Base-by-base conservation (phyloP, 2,329 filamentous ascomycete genomes). In the Clonostachys solani region DNA sequence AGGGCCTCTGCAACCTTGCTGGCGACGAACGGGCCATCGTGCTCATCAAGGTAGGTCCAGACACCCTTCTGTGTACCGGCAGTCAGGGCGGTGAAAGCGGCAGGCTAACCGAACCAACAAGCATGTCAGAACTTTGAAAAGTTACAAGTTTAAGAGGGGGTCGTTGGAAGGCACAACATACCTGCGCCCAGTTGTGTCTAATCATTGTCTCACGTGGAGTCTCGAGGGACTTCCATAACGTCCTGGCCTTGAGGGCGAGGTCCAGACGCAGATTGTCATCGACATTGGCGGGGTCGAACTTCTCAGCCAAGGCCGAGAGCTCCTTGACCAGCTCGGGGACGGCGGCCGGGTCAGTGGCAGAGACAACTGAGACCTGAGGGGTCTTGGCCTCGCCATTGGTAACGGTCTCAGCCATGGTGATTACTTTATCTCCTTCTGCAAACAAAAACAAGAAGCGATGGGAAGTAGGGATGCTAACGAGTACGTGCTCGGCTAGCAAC, bases 151-250 rank as follows among this genome's bases (percentile, higher is more conserved):
- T 19, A 12, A 12, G 40, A 9, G 17, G n/a, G 18, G n/a, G 18
- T n/a, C 6, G 12, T 18, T 15, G 19, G 17, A 38, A n/a, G 15
- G 9, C 45, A 49, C 3, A 9, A 6, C 55, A 48, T 53, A 63
- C 64, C 62, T 75, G 63, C 0, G 68, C 69, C 69, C 72, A 76
- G 50, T 57, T 62, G 41, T 75, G 70, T 47, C 68, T 62, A 46
- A 75, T 63, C 62, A 75, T 73, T 0, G 71, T 70, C 56, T 77
- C 73, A 7, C 72, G 62, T 0, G 73, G 73, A 1, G 69, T 74
- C 52, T 77, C 72, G 0, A 72, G 57, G 0, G 68, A 62, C 29
- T 60, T 57, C 33, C 63, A 53, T 2, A 61, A 47, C 1, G 54
- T 50, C n/a, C 64, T 60, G 2, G 68, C 67, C 47, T 65, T 61